Conservation (phyloP, 768 basidiomycete genomes). For the Mycena galericulata region DNA sequence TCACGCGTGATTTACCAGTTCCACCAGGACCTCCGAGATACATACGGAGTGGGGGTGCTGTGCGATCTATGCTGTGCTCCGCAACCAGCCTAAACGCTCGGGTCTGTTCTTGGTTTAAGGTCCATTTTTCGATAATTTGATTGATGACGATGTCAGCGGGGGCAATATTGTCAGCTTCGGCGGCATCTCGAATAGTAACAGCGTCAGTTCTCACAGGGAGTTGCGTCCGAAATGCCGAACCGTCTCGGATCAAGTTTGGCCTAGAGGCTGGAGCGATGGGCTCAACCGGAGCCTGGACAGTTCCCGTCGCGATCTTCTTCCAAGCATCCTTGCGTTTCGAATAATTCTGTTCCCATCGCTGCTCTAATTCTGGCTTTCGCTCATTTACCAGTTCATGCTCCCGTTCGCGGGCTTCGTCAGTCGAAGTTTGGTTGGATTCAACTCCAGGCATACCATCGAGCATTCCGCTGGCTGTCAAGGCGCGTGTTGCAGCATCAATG, state of each 20-base stretch:
- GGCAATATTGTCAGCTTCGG: background rate
- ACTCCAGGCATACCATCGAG: background rate
- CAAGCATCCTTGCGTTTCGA: background rate
- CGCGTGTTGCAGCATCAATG: background rate
- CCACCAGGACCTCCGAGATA: constrained; percentile 44
- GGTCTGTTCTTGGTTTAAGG: background rate
- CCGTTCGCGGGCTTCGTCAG: too few species aligned
- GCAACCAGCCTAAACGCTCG: background rate
- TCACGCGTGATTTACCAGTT: constrained; percentile 44
- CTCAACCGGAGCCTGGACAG: too few species aligned
- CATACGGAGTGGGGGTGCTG: constrained; percentile 36
- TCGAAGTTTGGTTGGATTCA: too few species aligned
- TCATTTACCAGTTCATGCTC: background rate
- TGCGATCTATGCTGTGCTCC: background rate
- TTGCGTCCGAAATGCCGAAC: background rate
- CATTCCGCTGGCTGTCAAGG: background rate
- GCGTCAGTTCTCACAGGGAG: too few species aligned
- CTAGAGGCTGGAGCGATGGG: too few species aligned
- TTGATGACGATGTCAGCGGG: background rate
- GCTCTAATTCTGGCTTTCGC: background rate
- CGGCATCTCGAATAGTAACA: background rate
- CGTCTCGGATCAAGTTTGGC: background rate
- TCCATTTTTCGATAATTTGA: background rate
- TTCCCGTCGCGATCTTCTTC: background rate
- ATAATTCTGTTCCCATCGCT: background rate